Base-by-base conservation (phyloP, 2,329 filamentous ascomycete genomes). In the Cephalotrichum gorgonifer region DNA sequence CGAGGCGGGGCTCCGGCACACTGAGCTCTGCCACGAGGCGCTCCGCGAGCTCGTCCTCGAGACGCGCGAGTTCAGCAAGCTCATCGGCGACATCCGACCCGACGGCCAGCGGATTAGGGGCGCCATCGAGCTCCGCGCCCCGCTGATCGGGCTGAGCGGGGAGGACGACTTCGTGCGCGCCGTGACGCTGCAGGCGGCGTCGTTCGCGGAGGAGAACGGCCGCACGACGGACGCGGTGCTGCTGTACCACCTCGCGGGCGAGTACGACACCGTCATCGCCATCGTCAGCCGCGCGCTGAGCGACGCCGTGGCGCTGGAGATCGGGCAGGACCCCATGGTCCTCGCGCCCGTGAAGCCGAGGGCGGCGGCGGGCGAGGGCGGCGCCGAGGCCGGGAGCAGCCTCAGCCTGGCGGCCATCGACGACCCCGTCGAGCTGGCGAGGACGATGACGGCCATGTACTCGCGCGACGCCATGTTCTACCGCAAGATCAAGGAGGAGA, bases 1-100 rank as follows among this genome's bases (percentile, higher is more conserved):
- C 20, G 78, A 86, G 50, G 73, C 83, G 6, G 89, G 88, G 50
- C 81, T 79, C 52, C 83, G 84, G 41, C 91, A 95, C 62, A 79
- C 83, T 48, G 80, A 78, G 44, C 78, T 96, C 33, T 97, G 91
- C 66, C 88, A 96, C 64, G 88, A 95, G 65, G 91, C 89, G 6
- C 73, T 98, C 50, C 86, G 90, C 31, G 93, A 97, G 65, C 81
- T 97, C 50, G 89, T 96, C 25, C 75, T 98, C n/a, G 93, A 98
- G 68, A 95, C 90, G 20, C 82, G 91, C 55, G 93, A 98, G 62
- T 98, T 97, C 65, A 91, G 90, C 60, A 86, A 88, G 60, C 73
- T 98, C 14, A 81, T 98, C 44, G 93, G 94, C 48, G 94, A 98
- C 62, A 89, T 98, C 57, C 79, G 83, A 52, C 79, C 81, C 2